Evolutionary conservation across 2,329 filamentous ascomycete species (phyloP).

Genomic region (Arthrobotrys sphaeroides): DNA sequence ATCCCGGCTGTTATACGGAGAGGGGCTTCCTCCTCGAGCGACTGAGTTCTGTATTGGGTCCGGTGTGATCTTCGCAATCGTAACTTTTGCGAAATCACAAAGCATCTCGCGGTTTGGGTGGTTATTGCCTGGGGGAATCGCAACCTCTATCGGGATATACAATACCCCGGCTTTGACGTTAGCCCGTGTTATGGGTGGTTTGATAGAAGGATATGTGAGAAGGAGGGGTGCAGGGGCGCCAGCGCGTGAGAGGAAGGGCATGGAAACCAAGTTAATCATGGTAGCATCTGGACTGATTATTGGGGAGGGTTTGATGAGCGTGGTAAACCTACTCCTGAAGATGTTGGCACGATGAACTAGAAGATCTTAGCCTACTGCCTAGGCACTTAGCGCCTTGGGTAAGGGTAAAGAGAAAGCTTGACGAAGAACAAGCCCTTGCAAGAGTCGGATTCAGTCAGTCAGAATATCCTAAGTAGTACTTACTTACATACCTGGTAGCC

Average conservation of each 20-base stretch:
- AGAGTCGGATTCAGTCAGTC: too few relatives aligned
- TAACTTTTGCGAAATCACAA: slow-evolving; percentile 71
- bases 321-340: slow-evolving; percentile 85
- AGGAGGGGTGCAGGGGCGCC: slow-evolving; percentile 64
- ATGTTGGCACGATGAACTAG: slow-evolving; percentile 66
- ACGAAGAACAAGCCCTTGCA: too few relatives aligned
- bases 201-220: slow-evolving; percentile 81
- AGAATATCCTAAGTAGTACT: too few relatives aligned
- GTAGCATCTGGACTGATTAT: slow-evolving; percentile 89
- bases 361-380: too few relatives aligned
- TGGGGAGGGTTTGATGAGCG: slow-evolving; percentile 90
- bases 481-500: too few relatives aligned
- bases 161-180: slow-evolving; percentile 96
- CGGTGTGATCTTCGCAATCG: slow-evolving; percentile 76
- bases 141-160: slow-evolving; percentile 95
- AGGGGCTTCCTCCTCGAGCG: slow-evolving; percentile 85
- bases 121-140: slow-evolving; percentile 85
- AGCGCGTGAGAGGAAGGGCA: slow-evolving; percentile 60
- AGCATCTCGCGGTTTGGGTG: slow-evolving; percentile 60
- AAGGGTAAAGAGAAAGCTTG: too few relatives aligned
- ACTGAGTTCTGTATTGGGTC: slow-evolving; percentile 79
- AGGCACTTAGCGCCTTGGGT: too few relatives aligned
- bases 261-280: slow-evolving; percentile 84
- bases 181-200: slow-evolving; percentile 82
- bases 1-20: slow-evolving; percentile 87